Evolutionary conservation across 257 asterid genomes (phyloP), one percentile per base, ranked within the genome.

Genomic region (Solanum infundibuliforme): DNA sequence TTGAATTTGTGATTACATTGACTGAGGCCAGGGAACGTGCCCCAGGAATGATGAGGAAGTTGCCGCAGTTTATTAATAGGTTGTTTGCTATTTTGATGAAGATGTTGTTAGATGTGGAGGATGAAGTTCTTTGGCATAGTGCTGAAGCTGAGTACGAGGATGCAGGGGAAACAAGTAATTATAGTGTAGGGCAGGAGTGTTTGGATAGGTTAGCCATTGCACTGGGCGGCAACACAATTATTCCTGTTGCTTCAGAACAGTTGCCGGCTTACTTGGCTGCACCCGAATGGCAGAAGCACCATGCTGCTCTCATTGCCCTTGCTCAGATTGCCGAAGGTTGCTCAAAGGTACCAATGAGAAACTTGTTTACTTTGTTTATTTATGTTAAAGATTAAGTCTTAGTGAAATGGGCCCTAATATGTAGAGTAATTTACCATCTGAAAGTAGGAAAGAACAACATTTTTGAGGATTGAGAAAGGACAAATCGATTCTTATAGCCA

Each of bases 301-400:
- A 97, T 65, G 97, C 98, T 0, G 98, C 99, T 10, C 98, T 95
- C 74, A 96, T 95, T 91, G 98, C 99, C 31, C 98, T 97, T 87
- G 99, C 99, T 7, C 99, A 97, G 89, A 97, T 97, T 87, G 99
- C 99, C 0, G 99, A 97, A 91, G 99, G 99, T 38, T 96, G 99
- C 89, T 90, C 98, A 6, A 97, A 97, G 99, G 99, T 96, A 92
- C 4, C 85, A 72, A 79, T 39, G 35, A 76, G 34, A 76, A 35
- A 29, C 29, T 27, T 68, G 25, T 31, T 46, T 55, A n/a, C 18
- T 83, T 27, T 68, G 32, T 31, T 46, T 55, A n/a, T 7, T 83
- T 71, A 16, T 52, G 73, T 84, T 3, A 11, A 48, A 46, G 14
- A 25, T 35, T 46, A 27, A 77, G 62, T 13, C 25, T 77, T 25